These are phyloP conservation scores for Lentinula sp. DNA, from an alignment of 768 basidiomycete species.

Conservation along the genomic window DNA sequence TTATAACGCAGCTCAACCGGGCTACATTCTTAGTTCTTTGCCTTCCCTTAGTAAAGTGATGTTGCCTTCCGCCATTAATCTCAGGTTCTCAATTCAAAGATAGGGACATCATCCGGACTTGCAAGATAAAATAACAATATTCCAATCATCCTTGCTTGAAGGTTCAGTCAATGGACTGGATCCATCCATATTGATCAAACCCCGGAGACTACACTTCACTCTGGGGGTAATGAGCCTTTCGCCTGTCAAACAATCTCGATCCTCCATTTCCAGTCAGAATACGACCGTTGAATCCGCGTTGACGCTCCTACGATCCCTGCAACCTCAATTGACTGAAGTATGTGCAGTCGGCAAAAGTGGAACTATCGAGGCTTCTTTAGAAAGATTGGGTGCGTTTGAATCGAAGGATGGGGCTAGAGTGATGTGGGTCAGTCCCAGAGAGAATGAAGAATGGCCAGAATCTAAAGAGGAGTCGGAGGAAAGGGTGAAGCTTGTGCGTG, in stretches of 20 bases:
- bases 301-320: constrained; percentile 1
- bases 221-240: constrained; percentile 66
- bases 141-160: constrained; percentile 39
- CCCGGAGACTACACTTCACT: constrained; percentile 62
- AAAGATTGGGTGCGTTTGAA: constrained; percentile 5
- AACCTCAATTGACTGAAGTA: neutral
- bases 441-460: constrained; percentile 1
- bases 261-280: neutral
- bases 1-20: too few species aligned
- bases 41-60: neutral
- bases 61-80: neutral
- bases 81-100: neutral
- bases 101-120: constrained; percentile 37
- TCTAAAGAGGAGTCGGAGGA: constrained; percentile 2
- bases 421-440: constrained; percentile 3
- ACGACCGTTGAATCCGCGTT: constrained; percentile 3
- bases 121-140: constrained; percentile 26
- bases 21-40: neutral
- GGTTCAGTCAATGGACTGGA: constrained; percentile 49
- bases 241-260: neutral
- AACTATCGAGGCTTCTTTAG: neutral
- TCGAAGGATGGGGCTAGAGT: constrained; percentile 1
- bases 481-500: neutral
- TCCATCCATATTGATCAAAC: constrained; percentile 49
- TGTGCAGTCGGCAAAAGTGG: neutral